Evolutionary conservation across 305 asterid genomes (phyloP).

Genomic region (Solanum hybrid): DNA sequence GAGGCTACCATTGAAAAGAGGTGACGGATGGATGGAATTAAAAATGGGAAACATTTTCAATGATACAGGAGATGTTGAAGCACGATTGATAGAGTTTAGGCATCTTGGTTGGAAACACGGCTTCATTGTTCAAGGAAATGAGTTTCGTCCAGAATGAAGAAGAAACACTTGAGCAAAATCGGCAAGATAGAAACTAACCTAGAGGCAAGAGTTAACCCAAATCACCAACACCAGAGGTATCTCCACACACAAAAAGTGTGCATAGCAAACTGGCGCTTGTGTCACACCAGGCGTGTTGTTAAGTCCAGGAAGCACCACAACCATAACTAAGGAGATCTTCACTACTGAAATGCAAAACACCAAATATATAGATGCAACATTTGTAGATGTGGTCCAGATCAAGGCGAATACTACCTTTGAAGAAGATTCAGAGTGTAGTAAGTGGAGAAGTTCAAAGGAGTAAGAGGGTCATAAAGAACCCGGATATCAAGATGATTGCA

Average conservation of each 20-base stretch:
- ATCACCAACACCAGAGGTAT: no score
- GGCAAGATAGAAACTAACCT: no score
- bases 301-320: background rate
- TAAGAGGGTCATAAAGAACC: background rate
- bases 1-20: background rate
- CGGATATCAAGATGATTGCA: background rate
- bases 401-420: background rate
- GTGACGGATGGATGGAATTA: constrained; percentile 26
- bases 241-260: no score
- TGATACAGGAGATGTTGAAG: constrained; percentile 26
- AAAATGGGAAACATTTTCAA: constrained; percentile 28
- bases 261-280: no score
- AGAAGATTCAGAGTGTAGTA: background rate
- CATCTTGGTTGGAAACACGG: background rate
- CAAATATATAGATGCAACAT: background rate
- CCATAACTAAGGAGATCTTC: background rate
- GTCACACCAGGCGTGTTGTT: no score
- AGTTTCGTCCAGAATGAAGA: no score
- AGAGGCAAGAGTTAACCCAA: no score
- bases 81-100: constrained; percentile 33
- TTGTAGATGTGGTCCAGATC: background rate
- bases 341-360: no score
- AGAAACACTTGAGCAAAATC: no score
- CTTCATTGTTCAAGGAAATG: no score
- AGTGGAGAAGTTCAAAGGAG: background rate